Base-by-base conservation (phyloP, 2,329 filamentous ascomycete genomes). In the Emydomyces testavorans region DNA sequence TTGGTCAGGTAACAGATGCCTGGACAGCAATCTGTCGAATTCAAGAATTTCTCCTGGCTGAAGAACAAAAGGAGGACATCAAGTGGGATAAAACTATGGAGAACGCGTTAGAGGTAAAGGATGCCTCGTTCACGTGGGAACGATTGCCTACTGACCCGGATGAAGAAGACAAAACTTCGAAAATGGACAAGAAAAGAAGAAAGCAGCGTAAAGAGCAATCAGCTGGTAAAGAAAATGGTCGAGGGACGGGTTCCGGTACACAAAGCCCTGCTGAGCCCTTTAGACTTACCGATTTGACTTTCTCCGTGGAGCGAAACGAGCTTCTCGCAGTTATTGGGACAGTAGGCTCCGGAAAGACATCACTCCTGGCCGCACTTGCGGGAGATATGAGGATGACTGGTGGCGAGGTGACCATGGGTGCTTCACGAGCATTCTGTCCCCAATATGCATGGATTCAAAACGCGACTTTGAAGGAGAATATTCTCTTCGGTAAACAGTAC, bases 401-500 rank as follows among this genome's bases (percentile, higher is more conserved):
- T 2, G 88, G 88, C 8, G 75, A 82, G 31, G 76, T 93, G 4
- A 75, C 78, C 0, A 76, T 92, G 56, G 85, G 89, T 34, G 86
- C 86, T 0, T 82, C 80, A 2, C 75, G 89, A 52, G 86, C 90
- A 0, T 95, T 94, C 58, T 96, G 92, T 55, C 90, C 90, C 0
- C 90, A 98, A 62, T 94, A 94, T 60, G 86, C 92, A 0, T 98
- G 92, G 92, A 94, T 98, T 41, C 90, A 96, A 61, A 96, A 96
- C 59, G 76, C 87, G 0, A 85, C 83, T 0, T 77, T 96, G 2
- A 80, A 79, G 52, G 79, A 94, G 28, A 98, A 98, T 59, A 94
- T 98, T 50, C 67, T 87, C 0, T 96, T 96, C 59, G 90, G 90
- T 8, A 90, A 87, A 46, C 76, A 79, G 0, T 77, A 83, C 67